Base-by-base conservation (phyloP, 805 yeast species). In the Clavispora phyllophila region DNA sequence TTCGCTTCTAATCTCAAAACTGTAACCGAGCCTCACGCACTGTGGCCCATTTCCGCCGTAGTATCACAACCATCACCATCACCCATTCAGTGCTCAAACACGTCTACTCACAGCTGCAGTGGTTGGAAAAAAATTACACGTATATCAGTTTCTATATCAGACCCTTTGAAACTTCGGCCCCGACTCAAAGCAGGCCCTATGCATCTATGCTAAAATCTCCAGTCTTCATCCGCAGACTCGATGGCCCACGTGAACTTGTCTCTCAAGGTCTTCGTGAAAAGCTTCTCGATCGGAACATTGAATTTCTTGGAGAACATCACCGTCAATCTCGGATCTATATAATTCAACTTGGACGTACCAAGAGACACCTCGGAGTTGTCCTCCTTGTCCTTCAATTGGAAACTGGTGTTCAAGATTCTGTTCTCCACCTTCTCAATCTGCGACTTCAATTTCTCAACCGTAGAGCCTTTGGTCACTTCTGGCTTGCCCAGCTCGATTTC, bases 211-310 rank as follows among this genome's bases (percentile, higher is more conserved):
- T 64, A 90, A 58, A 90, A 90, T 51, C 78, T 74, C 98, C 98
- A 90, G 55, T 87, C 67, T 51, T 79, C 88, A 60, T 85, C 97
- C 3, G 82, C 89, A 41, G 90, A 81, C 62, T 90, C 95, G 41
- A 91, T 84, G 24, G 98, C 98, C 98, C 98, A 91, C 37, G 79
- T 82, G 67, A 91, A 91, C 68, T 91, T 91, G 34, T 90, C 96
- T 47, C 97, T 71, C 42, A 91, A 69, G 0, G 98, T 87, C 66
- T 89, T 90, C 10, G 96, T 84, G 54, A 91, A 89, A 33, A 91
- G 71, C 63, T 87, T 90, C 63, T 91, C 97, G 42, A 91, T 84
- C 7, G 98, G 98, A 17, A 91, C 96, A 42, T 79, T 73, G 59
- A 69, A 88, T 63, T 81, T 86, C 63, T 89, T 90, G 40, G 95